Conservation (phyloP, 345 rosid species). For the Odontarrhena argentea region DNA sequence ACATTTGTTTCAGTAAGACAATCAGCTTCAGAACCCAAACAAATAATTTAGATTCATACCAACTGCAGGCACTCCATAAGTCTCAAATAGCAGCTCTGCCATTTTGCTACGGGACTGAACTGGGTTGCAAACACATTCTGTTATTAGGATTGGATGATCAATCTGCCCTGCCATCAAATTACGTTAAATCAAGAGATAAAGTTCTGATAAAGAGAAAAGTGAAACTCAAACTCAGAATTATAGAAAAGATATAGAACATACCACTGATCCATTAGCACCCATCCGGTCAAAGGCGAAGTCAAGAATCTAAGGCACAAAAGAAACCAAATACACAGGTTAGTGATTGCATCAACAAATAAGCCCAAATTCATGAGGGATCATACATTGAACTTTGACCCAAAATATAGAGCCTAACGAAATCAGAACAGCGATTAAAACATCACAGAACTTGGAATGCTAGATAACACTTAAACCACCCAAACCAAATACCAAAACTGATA, state of each 20-base stretch:
- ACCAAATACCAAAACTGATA: neutral
- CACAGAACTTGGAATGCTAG: slow-evolving; percentile 7
- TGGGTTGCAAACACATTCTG: slow-evolving; percentile 93
- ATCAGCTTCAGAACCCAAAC: slow-evolving; percentile 3
- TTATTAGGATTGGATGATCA: slow-evolving; percentile 89
- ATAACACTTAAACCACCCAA: neutral
- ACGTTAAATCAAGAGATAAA: slow-evolving; percentile 43
- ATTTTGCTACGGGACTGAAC: slow-evolving; percentile 93
- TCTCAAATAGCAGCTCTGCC: slow-evolving; percentile 96
- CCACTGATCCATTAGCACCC: slow-evolving; percentile 86
- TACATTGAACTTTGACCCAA: neutral
- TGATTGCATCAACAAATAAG: neutral
- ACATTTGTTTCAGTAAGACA: slow-evolving; percentile 10
- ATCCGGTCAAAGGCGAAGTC: slow-evolving; percentile 91
- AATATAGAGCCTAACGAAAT: neutral
- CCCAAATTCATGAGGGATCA: neutral
- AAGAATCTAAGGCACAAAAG: slow-evolving; percentile 59
- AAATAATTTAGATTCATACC: slow-evolving; percentile 51
- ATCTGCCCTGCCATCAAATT: slow-evolving; percentile 75
- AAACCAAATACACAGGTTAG: slow-evolving; percentile 1
- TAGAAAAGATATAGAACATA: slow-evolving; percentile 32
- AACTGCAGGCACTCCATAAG: slow-evolving; percentile 95
- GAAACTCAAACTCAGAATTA: slow-evolving; percentile 25
- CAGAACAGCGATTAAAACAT: neutral
- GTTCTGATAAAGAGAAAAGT: slow-evolving; percentile 21